Base-by-base conservation (phyloP, 2,329 filamentous ascomycete species). In the Pseudogymnoascus sp. region DNA sequence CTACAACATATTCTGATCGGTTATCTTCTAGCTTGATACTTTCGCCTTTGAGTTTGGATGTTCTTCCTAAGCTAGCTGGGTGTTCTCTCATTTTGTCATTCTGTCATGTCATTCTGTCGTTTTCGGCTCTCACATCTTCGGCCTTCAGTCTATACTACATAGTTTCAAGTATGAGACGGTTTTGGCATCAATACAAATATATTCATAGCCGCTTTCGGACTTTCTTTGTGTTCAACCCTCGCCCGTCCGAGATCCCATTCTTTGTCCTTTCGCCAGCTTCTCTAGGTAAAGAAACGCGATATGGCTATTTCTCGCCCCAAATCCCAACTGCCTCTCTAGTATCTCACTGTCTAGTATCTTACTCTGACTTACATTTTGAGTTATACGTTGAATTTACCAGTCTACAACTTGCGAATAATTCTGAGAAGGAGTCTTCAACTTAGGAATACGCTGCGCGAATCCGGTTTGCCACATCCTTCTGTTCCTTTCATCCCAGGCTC, bases 221-320 rank as follows among this genome's bases (percentile, higher is more conserved):
- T 50, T 50, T 50, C 41, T 50, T 50, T 50, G 41, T 50, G 41
- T 50, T 50, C n/a, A n/a, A n/a, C n/a, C n/a, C n/a, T n/a, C n/a
- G n/a, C n/a, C n/a, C n/a, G n/a, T n/a, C 41, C 12, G 41, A 16
- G 22, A 30, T 22, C 8, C 14, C 41, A 9, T 28, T 8, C 41
- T 50, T 50, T 50, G 41, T 50, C 41, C 41, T 50, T 28, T 30
- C 7, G 2, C 41, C 2, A 30, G 22, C 4, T 9, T 28, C 41
- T 50, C 39, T 25, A 25, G 39, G 39, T 14, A 43, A 25, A 43
- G 39, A 43, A 25, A 43, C 39, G 5, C 20, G 22, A 4, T 14
- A 28, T 47, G 22, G 22, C 41, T 50, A 50, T 50, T 50, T 30
- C 41, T 50, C 41, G 28, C 16, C 14, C 5, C 41, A 4, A 28